Base-by-base conservation (phyloP, 2,329 filamentous ascomycete genomes). In the Emmonsia crescens region DNA sequence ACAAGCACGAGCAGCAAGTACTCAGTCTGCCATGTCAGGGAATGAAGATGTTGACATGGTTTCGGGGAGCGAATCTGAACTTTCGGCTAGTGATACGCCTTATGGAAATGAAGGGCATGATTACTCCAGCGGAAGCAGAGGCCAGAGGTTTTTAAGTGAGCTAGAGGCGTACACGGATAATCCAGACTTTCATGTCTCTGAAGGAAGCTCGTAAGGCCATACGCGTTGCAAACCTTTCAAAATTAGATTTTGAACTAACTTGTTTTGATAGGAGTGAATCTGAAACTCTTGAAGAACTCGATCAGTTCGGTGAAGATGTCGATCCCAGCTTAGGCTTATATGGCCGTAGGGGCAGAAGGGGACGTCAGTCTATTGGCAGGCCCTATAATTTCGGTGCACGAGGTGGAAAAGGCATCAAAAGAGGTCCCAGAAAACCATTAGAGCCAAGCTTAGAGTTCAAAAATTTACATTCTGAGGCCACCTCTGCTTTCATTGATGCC, bases 361-460 rank as follows among this genome's bases (percentile, higher is more conserved):
- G 21, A 16, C 59, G 62, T 33, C 51, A 57, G 27, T 52, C 57
- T 6, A 46, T 36, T 36, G 31, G 44, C 69, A 62, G 66, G 69
- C 31, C 69, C 66, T 21, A 72, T 33, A 33, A 40, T 36, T 57
- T 58, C 33, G 60, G 62, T 52, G 51, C 38, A 29, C 56, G 61
- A 57, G 56, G 57, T n/a, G 58, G 55, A 3, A 64, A 61, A 59
- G 77, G 77, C 27, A 70, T 77, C 67, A 79, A 74, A 64, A 72
- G 76, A 67, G 78, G 78, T 3, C 76, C 76, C 21, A 74, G 77
- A 33, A 78, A 75, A 64, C 73, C 77, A 4, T 46, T 79, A 48
- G 78, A 80, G 58, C 78, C 79, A 19, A 77, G 77, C 57, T 71
- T 72, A 10, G 78, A 80, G 60, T 80, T 80, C 70, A 79, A 78